These are phyloP conservation scores for Aureobasidium sp. DNA, from an alignment of 2,329 filamentous ascomycete species.

Conservation along the genomic window DNA sequence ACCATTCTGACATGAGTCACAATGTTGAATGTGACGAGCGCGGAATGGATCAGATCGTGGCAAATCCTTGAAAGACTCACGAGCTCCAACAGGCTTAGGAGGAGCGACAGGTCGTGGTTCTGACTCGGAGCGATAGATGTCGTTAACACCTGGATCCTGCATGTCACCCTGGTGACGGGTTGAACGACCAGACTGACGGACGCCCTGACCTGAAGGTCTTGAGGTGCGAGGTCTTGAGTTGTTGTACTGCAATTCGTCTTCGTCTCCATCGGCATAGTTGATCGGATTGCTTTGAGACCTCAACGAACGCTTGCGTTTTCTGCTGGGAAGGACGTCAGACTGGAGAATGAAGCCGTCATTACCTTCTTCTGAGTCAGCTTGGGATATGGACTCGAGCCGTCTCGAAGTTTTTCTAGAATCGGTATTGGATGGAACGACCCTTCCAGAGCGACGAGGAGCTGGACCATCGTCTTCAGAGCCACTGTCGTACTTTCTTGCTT, in stretches of 20 bases:
- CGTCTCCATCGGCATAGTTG: constrained; percentile 10
- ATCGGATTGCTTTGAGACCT: not conserved
- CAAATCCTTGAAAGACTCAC: constrained; percentile 65
- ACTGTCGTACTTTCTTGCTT: not conserved
- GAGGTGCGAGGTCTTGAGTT: constrained; percentile 12
- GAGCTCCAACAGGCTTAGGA: constrained; percentile 50
- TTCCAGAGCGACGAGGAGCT: not conserved
- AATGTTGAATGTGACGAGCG: constrained; percentile 58
- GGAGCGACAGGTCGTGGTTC: constrained; percentile 28
- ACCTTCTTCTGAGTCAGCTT: constrained; percentile 12
- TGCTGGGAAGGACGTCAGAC: constrained; percentile 31
- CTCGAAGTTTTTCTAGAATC: constrained; percentile 8
- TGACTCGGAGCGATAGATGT: constrained; percentile 43
- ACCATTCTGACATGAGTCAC: constrained; percentile 61
- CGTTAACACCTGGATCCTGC: constrained; percentile 50
- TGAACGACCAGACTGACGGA: constrained; percentile 37
- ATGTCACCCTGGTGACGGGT: constrained; percentile 40
- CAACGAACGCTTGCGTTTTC: constrained; percentile 31
- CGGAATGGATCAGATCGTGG: constrained; percentile 58
- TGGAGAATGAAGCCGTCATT: constrained; percentile 21
- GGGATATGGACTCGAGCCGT: not conserved
- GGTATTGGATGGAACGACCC: constrained; percentile 13
- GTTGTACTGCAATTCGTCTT: constrained; percentile 13
- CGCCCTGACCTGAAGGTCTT: constrained; percentile 12
- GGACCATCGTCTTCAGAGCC: constrained; percentile 2